Evolutionary conservation across 495 filamentous ascomycete species (phyloP).

Genomic region (Annulohypoxylon moriforme): DNA sequence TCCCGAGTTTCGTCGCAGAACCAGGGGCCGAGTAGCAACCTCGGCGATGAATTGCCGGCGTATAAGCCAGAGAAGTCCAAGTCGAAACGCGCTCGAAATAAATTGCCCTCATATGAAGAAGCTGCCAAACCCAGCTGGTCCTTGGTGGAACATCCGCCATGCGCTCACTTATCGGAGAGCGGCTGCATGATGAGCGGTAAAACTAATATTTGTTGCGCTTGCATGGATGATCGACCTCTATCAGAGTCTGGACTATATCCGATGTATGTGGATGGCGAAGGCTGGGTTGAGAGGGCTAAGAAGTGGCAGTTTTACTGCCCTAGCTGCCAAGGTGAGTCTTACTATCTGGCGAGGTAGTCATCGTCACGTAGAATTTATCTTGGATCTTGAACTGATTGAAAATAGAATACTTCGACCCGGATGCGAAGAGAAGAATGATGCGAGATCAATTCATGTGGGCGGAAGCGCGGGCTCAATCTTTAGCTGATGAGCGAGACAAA

Average conservation of each 20-base stretch:
- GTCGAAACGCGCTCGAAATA: neutral
- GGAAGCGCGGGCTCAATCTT: slow-evolving; percentile 29
- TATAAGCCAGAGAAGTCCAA: neutral
- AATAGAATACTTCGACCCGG: slow-evolving; percentile 31
- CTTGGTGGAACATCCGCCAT: slow-evolving; percentile 16
- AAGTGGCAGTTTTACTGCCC: slow-evolving; percentile 37
- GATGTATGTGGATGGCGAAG: slow-evolving; percentile 25
- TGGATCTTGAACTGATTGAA: neutral
- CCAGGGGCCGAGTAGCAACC: neutral
- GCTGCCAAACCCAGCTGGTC: neutral
- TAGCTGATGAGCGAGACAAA: slow-evolving; percentile 28
- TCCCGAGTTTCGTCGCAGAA: neutral
- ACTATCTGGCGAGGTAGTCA: neutral
- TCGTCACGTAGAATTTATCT: neutral
- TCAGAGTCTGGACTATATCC: slow-evolving; percentile 27
- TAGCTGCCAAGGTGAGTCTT: slow-evolving; percentile 20
- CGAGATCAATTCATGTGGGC: slow-evolving; percentile 29
- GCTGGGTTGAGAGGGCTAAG: slow-evolving; percentile 28
- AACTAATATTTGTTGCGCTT: slow-evolving; percentile 24
- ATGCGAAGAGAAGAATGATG: slow-evolving; percentile 10
- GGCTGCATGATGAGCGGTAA: slow-evolving; percentile 10
- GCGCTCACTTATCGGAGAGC: slow-evolving; percentile 31
- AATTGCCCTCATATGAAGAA: slow-evolving; percentile 16
- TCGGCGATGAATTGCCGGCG: neutral
- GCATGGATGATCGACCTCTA: slow-evolving; percentile 22